These are phyloP conservation scores for Cyberlindnera samutprakarnensis DNA, from an alignment of 805 yeast species.

Conservation along the genomic window DNA sequence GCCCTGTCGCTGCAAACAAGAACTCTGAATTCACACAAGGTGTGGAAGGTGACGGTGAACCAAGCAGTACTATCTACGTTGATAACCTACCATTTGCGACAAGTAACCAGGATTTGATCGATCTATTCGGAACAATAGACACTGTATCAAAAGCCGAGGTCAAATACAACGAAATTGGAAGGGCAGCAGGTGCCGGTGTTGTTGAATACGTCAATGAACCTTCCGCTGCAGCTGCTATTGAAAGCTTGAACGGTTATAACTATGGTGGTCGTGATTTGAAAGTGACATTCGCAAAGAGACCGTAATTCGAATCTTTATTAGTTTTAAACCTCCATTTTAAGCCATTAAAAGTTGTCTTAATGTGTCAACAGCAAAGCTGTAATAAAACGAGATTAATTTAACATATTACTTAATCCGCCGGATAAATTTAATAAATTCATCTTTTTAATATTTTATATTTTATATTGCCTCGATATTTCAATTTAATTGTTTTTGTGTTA, in stretches of 20 bases:
- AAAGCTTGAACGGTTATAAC: constrained; percentile 66
- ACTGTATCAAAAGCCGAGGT: constrained; percentile 70
- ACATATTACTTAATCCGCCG: no score
- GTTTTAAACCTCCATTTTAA: no score
- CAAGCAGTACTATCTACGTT: constrained; percentile 56
- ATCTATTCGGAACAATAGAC: constrained; percentile 81
- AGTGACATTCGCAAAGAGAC: constrained; percentile 52
- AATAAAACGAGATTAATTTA: no score
- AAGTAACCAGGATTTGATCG: constrained; percentile 75
- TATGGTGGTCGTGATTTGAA: constrained; percentile 76
- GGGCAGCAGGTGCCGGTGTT: constrained; percentile 80
- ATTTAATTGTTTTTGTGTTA: no score
- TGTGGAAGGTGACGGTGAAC: constrained; percentile 54
- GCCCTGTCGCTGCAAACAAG: no score
- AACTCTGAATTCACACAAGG: constrained; percentile 54
- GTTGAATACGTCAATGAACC: constrained; percentile 63
- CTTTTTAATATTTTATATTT: no score
- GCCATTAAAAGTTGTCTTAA: no score
- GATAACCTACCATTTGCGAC: constrained; percentile 85
- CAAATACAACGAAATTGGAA: constrained; percentile 52
- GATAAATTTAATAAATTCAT: no score
- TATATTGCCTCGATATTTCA: no score
- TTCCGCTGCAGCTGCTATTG: constrained; percentile 68
- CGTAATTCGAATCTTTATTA: no score
- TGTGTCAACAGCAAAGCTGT: no score